These are phyloP conservation scores for Silene uniflora DNA, from an alignment of 148 eudicot species.

Conservation along the genomic window DNA sequence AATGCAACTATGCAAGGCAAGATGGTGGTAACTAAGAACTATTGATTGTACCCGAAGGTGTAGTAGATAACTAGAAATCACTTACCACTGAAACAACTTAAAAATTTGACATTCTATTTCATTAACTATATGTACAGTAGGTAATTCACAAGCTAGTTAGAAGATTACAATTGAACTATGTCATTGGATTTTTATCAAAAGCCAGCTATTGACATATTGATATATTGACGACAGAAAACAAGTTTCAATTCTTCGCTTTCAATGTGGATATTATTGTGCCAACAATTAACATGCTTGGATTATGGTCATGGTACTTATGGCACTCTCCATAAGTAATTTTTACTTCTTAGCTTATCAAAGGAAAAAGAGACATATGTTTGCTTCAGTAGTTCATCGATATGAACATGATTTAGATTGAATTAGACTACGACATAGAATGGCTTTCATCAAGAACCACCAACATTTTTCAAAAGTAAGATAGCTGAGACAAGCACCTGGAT, in stretches of 20 bases:
- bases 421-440: not conserved
- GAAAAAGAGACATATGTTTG: not conserved
- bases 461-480: not conserved
- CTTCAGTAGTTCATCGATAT: not conserved
- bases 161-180: not conserved
- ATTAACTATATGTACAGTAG: not conserved
- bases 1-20: too few species aligned
- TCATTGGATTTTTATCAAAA: not conserved
- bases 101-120: not conserved
- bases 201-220: not conserved
- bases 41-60: not conserved
- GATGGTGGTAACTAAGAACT: too few species aligned
- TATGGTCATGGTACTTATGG: not conserved
- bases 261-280: not conserved
- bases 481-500: conserved; percentile 38
- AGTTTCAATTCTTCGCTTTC: not conserved
- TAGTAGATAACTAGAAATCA: not conserved
- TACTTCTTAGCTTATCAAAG: too few species aligned
- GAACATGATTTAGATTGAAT: not conserved
- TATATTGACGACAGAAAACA: not conserved
- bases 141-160: not conserved
- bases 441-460: not conserved
- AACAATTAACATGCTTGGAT: not conserved
- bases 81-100: not conserved
- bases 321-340: not conserved